These are phyloP conservation scores for Multifurca ochricompacta DNA, from an alignment of 768 basidiomycete species.

Conservation along the genomic window DNA sequence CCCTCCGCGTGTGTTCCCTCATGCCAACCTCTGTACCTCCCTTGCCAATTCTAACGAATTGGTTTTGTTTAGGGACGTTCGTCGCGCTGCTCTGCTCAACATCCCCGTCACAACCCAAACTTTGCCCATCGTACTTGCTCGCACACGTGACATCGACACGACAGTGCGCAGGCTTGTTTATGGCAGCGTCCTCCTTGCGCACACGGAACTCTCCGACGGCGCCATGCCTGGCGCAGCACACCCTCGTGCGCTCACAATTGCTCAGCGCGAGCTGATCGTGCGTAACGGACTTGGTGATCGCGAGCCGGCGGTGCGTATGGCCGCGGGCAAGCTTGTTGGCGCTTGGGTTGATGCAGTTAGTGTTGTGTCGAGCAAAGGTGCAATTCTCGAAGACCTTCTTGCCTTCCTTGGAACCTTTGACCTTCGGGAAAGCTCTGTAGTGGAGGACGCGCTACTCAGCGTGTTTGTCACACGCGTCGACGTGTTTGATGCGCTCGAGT, in stretches of 20 bases:
- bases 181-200: constrained; percentile 43
- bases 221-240: constrained; percentile 42
- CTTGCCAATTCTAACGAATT: neutral
- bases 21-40: neutral
- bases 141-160: constrained; percentile 74
- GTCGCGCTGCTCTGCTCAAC: constrained; percentile 67
- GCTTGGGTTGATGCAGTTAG: constrained; percentile 64
- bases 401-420: constrained; percentile 54
- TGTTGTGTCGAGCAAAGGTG: constrained; percentile 31
- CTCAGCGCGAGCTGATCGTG: constrained; percentile 71
- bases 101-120: constrained; percentile 50
- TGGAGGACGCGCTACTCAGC: constrained; percentile 66
- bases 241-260: constrained; percentile 55
- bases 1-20: constrained; percentile 55
- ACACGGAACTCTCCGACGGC: constrained; percentile 24
- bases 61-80: constrained; percentile 72
- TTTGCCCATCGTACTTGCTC: constrained; percentile 58
- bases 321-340: constrained; percentile 63
- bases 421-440: constrained; percentile 47
- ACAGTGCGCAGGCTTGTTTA: constrained; percentile 71
- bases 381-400: constrained; percentile 34
- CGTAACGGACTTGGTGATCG: constrained; percentile 82
- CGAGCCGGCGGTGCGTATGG: constrained; percentile 61
- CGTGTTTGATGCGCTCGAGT: constrained; percentile 58
- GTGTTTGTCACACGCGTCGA: constrained; percentile 61